Conservation (phyloP, 2,329 filamentous ascomycete species). For the Scedosporium aurantiacum region DNA sequence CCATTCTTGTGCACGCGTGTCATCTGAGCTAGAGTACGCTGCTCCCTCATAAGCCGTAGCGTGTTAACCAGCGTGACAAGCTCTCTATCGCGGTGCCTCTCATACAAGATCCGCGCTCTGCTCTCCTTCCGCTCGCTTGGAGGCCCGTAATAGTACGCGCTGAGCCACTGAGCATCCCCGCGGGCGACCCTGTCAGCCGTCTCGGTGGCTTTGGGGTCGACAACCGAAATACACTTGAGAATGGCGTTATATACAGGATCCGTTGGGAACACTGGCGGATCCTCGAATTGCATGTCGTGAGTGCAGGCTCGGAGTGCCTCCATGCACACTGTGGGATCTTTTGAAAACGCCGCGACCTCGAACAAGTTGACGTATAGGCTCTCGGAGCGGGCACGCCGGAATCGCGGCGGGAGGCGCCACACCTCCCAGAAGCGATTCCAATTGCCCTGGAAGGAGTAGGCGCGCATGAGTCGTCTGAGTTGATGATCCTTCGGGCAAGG, state of each 20-base stretch:
- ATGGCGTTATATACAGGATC: conserved; percentile 35
- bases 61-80: conserved; percentile 2
- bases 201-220: conserved; percentile 35
- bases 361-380: conserved; percentile 46
- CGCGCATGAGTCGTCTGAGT: conserved; percentile 30
- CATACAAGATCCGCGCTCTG: conserved; percentile 1
- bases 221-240: conserved; percentile 42
- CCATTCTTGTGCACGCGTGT: too few relatives aligned
- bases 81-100: background rate
- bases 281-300: conserved; percentile 48
- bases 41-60: background rate
- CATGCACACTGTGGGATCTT: conserved; percentile 31
- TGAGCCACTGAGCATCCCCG: conserved; percentile 14
- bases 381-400: conserved; percentile 34
- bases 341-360: conserved; percentile 31
- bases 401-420: conserved; percentile 45
- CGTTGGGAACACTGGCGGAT: conserved; percentile 32
- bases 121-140: background rate
- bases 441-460: conserved; percentile 33
- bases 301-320: conserved; percentile 40
- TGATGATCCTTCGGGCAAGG: conserved; percentile 26
- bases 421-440: conserved; percentile 50
- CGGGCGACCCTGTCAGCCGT: background rate
- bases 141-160: conserved; percentile 11
- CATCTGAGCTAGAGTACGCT: background rate